phyloP scores from a whole-genome alignment of 2,329 filamentous ascomycete genomes.

The Raffaelea deltoideospora region DNA sequence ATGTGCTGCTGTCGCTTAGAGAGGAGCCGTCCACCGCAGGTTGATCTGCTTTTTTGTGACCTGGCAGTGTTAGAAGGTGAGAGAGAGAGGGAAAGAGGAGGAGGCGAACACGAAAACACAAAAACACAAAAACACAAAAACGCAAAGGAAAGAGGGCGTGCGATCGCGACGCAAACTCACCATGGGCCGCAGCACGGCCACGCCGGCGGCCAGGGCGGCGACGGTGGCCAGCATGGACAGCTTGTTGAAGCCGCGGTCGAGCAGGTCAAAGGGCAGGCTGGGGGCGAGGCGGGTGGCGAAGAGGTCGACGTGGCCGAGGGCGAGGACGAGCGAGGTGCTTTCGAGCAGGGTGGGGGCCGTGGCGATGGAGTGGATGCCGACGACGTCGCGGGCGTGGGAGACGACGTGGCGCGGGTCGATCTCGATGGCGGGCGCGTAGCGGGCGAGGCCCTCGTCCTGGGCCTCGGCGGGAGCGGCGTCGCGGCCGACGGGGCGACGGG shows the following conservation, averaged over 20 bases:
- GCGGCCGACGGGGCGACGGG: conserved; percentile 70
- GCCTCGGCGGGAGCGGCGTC: conserved; percentile 69
- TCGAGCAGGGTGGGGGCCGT: conserved; percentile 69
- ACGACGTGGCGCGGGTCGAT: conserved; percentile 70
- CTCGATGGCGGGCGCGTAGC: conserved; percentile 63
- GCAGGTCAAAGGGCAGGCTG: conserved; percentile 77
- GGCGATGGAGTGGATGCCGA: conserved; percentile 55
- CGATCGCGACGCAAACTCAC: too few species aligned
- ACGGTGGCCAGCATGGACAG: conserved; percentile 73
- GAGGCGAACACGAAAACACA: too few species aligned
- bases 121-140: background rate
- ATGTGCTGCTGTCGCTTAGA: conserved; percentile 12
- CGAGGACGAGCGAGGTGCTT: conserved; percentile 81
- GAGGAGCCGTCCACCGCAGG: conserved; percentile 37
- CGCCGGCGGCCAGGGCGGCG: conserved; percentile 60
- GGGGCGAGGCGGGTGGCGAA: conserved; percentile 81
- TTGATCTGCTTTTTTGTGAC: conserved; percentile 55
- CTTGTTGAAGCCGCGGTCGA: conserved; percentile 91
- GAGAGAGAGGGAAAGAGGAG: too few species aligned
- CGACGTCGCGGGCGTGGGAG: conserved; percentile 23
- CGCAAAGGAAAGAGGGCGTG: background rate
- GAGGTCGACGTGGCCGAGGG: conserved; percentile 65
- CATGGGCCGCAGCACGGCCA: conserved; percentile 67
- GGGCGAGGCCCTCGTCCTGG: conserved; percentile 67
- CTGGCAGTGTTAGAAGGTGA: conserved; percentile 21